These are phyloP conservation scores for Phytophthora rubi DNA, from an alignment of 352 stramenopile genomes.

Conservation along the genomic window DNA sequence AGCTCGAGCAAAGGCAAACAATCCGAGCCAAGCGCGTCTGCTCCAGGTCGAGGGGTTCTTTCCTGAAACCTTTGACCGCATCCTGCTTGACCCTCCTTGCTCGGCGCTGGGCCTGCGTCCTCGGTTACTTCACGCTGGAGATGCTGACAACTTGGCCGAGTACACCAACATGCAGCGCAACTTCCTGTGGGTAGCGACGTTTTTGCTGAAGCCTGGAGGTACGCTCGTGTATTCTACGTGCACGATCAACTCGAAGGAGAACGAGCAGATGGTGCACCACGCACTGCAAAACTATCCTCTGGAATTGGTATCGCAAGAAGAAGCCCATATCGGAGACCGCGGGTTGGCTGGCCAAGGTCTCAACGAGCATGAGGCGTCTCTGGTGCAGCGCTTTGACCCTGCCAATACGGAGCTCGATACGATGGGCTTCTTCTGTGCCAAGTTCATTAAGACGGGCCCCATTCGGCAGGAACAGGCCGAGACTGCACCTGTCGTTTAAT, in stretches of 20 bases:
- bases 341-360: conserved; percentile 85
- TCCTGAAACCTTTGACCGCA: conserved; percentile 93
- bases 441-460: conserved; percentile 89
- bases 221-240: conserved; percentile 96
- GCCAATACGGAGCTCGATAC: conserved; percentile 79
- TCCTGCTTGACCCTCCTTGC: conserved; percentile 93
- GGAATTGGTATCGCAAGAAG: conserved; percentile 67
- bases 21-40: conserved; percentile 62
- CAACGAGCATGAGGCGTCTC: conserved; percentile 62
- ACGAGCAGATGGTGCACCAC: conserved; percentile 92
- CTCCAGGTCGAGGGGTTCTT: conserved; percentile 89
- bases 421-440: conserved; percentile 95
- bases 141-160: conserved; percentile 70
- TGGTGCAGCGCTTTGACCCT: conserved; percentile 92
- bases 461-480: conserved; percentile 33
- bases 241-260: conserved; percentile 93
- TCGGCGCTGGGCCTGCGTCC: conserved; percentile 93
- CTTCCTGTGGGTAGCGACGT: conserved; percentile 87
- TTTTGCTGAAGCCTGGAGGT: conserved; percentile 91
- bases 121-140: conserved; percentile 86
- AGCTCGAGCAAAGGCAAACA: conserved; percentile 47
- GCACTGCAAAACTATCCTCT: conserved; percentile 90
- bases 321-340: conserved; percentile 61
- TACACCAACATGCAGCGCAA: conserved; percentile 90
- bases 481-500: conserved; percentile 3